Evolutionary conservation across 495 filamentous ascomycete genomes (phyloP), one percentile per base, ranked within the genome.

Genomic region (Penicillium malachiteum): DNA sequence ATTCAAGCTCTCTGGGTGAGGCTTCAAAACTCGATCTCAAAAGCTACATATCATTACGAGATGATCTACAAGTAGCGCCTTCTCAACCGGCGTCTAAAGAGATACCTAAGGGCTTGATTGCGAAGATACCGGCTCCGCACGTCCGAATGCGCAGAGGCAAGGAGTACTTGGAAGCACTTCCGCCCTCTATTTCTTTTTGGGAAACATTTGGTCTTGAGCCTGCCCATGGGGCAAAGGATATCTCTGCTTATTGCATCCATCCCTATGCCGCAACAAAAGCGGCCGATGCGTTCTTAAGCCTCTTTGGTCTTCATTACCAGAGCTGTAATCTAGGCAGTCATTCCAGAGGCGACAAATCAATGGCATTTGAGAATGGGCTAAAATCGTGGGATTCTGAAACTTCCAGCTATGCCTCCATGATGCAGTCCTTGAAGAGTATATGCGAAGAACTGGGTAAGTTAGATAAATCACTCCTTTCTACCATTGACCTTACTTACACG

Each of bases 121-220:
- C 61, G 31, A 75, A 63, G 18, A 18, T 76, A 11, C 72, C 77
- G 8, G 76, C 83, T 4, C 90, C 90, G 3, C 87, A 92, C 65
- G 65, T 96, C 26, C 88, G 91, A 42, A 71, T 97, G 14, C 87
- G 88, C 39, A 84, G 92, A 2, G 84, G 86, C 11, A 88, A 91
- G 42, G 83, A 81, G 6, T 83, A 77, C 48, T 77, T 94, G 35
- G 89, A 95, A 35, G 76, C 96, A 33, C 75, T 96, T 38, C 90
- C 93, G 8, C 78, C 92, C 6, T 87, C 90, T 1, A 66, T 96
- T 8, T 66, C 80, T 0, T 99, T 97, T 62, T 97, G 95, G 95
- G 92, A 97, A 59, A 88, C 87, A 18, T 79, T 97, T 55, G 88
- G 90, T 5, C 80, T 99, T 21, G 85, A 83, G 16, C 94, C 95